phyloP scores from a whole-genome alignment of 768 basidiomycete species.

The Boletus insuetus region DNA sequence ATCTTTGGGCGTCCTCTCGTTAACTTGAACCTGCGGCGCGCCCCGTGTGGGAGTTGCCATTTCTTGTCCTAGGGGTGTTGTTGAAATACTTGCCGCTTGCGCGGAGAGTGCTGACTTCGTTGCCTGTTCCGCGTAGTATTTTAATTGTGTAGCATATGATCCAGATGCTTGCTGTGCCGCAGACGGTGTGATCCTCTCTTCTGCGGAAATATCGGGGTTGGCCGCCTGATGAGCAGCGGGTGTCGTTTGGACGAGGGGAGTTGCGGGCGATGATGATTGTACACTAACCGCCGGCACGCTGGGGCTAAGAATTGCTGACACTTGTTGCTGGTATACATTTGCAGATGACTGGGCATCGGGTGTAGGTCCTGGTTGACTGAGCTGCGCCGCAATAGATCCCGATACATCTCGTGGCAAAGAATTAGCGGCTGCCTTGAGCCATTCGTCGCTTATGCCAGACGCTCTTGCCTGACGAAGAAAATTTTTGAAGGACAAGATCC shows the following conservation, averaged over 20 bases:
- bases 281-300: background rate
- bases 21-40: background rate
- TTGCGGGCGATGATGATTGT: background rate
- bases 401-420: slow-evolving; percentile 17
- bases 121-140: slow-evolving; percentile 22
- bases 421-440: slow-evolving; percentile 14
- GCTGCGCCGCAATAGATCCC: slow-evolving; percentile 9
- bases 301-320: background rate
- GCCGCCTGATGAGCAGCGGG: background rate
- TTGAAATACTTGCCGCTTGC: slow-evolving; percentile 1
- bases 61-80: background rate
- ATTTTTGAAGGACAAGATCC: slow-evolving; percentile 6
- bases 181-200: background rate
- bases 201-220: background rate
- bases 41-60: slow-evolving; percentile 9
- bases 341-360: background rate
- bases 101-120: slow-evolving; percentile 4
- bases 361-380: background rate
- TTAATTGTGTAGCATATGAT: slow-evolving; percentile 14
- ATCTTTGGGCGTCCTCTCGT: slow-evolving; percentile 32
- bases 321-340: background rate
- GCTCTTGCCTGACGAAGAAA: slow-evolving; percentile 14
- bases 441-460: slow-evolving; percentile 19
- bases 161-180: background rate
- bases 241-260: background rate